Evolutionary conservation across 441 rosid genomes (phyloP).

Genomic region (Flueggea neowawraea): DNA sequence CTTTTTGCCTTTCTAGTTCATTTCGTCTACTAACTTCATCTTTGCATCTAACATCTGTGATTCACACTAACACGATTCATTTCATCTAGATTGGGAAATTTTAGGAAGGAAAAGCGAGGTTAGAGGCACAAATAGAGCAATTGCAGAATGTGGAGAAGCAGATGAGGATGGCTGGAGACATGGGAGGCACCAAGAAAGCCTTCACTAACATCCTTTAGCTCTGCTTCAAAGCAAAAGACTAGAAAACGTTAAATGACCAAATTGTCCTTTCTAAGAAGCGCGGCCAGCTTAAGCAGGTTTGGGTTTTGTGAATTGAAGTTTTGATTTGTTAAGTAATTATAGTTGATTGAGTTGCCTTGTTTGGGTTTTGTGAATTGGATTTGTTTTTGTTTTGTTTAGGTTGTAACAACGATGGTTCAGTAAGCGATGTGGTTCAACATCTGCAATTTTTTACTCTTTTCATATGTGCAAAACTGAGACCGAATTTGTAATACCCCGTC

Average conservation of each 20-base stretch:
- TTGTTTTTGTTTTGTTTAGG: conserved; percentile 36
- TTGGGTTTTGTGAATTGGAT: not conserved
- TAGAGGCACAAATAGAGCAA: conserved; percentile 73
- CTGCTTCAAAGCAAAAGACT: conserved; percentile 84
- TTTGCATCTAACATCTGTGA: no score
- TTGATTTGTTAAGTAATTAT: no score
- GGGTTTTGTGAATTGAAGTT: not conserved
- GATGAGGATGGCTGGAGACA: conserved; percentile 79
- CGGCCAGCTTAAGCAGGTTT: conserved; percentile 95
- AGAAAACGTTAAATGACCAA: conserved; percentile 88
- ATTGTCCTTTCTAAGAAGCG: conserved; percentile 84
- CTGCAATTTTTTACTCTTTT: no score
- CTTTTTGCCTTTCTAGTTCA: no score
- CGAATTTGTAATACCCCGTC: no score
- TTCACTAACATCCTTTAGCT: conserved; percentile 70
- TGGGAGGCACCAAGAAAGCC: conserved; percentile 78
- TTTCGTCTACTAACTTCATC: no score
- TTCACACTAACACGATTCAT: no score
- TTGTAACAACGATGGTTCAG: conserved; percentile 94
- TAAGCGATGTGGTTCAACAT: conserved; percentile 81
- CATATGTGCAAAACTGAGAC: no score
- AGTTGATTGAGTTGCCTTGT: not conserved
- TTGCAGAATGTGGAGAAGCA: conserved; percentile 91
- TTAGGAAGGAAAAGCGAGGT: conserved; percentile 60
- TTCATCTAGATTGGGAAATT: not conserved